phyloP scores from a whole-genome alignment of 1,284 basidiomycete genomes.

The Vanrija sp. region DNA sequence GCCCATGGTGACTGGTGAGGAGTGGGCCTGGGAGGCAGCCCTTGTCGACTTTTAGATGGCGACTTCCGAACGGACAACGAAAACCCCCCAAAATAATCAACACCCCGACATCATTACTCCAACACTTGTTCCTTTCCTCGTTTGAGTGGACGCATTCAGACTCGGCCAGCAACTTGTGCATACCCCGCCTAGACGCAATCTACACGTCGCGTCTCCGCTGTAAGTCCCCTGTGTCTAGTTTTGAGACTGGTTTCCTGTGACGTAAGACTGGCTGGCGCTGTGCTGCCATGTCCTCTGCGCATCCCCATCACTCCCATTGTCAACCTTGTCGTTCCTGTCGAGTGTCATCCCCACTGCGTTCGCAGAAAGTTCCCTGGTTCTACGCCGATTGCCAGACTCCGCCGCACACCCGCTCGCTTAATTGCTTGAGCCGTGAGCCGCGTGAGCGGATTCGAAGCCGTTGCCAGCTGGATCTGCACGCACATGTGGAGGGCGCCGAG shows the following conservation, averaged over 20 bases:
- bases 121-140: no score
- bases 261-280: neutral
- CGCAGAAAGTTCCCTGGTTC: neutral
- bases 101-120: neutral
- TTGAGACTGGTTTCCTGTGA: neutral
- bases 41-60: slow-evolving; percentile 14
- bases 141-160: no score
- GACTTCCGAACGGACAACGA: slow-evolving; percentile 1
- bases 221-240: slow-evolving; percentile 9
- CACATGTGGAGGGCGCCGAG: neutral
- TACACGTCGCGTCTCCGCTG: neutral
- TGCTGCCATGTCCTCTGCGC: neutral
- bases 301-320: neutral
- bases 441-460: slow-evolving; percentile 19
- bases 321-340: neutral
- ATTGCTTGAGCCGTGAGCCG: slow-evolving; percentile 23
- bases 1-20: slow-evolving; percentile 5
- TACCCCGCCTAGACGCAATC: no score
- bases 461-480: neutral
- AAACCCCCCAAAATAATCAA: slow-evolving; percentile 3
- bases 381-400: slow-evolving; percentile 19
- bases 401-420: slow-evolving; percentile 22
- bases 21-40: slow-evolving; percentile 22
- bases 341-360: neutral
- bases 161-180: no score